These are phyloP conservation scores for Plasmodium vivax DNA, from an alignment of 169 alveolate genomes.

Conservation along the genomic window DNA sequence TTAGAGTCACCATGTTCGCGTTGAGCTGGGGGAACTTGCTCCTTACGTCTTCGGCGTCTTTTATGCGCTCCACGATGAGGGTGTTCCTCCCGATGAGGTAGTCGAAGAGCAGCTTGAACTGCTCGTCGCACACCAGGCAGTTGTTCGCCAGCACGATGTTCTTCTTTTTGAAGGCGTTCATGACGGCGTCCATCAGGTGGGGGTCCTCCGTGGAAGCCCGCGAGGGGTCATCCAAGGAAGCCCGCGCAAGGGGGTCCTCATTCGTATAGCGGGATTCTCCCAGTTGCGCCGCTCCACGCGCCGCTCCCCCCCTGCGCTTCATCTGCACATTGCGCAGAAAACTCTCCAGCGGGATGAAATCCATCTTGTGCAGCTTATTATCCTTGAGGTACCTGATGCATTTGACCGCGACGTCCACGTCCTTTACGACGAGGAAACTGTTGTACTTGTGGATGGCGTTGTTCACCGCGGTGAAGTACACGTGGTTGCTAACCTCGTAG, in stretches of 20 bases:
- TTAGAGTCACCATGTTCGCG: conserved; percentile 38
- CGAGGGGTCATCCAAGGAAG: no score
- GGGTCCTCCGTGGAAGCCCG: neutral
- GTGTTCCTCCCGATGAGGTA: conserved; percentile 46
- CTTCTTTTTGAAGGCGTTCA: conserved; percentile 27
- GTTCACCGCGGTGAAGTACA: conserved; percentile 77
- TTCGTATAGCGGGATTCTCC: no score
- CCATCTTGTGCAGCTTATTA: conserved; percentile 76
- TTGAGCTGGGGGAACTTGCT: conserved; percentile 22
- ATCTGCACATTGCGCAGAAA: neutral
- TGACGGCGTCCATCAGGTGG: conserved; percentile 8
- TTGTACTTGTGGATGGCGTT: conserved; percentile 77
- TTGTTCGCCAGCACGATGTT: conserved; percentile 50
- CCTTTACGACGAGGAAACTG: conserved; percentile 76
- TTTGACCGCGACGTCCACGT: conserved; percentile 57
- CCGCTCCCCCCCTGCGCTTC: neutral
- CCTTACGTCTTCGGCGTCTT: conserved; percentile 51
- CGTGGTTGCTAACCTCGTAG: conserved; percentile 76
- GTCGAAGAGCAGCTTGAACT: conserved; percentile 23
- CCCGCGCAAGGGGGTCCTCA: no score
- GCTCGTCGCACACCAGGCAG: conserved; percentile 45
- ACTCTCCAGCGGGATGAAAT: conserved; percentile 78
- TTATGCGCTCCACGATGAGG: conserved; percentile 12
- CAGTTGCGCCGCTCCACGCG: no score
- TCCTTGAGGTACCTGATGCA: conserved; percentile 75